Percentiles rank a stretch among this genome's conserved stretches.
These are phyloP conservation scores for Taxillus chinensis DNA, from an alignment of 164 flowering plant species.

Conservation along the genomic window DNA sequence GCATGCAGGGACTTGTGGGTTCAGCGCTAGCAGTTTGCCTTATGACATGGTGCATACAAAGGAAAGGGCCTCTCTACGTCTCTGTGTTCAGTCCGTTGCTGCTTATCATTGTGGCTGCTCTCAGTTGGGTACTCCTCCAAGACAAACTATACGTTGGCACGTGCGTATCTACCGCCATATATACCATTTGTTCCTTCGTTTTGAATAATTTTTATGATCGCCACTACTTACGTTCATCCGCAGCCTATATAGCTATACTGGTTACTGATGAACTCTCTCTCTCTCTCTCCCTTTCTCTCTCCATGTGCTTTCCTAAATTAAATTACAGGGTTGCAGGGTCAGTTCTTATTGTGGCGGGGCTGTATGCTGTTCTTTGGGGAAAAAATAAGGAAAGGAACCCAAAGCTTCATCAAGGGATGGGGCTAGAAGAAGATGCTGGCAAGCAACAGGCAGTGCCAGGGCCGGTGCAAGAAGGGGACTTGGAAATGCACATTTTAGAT, in stretches of 20 bases:
- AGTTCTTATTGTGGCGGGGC: conserved; percentile 56
- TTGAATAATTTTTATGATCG: too few relatives aligned
- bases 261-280: too few relatives aligned
- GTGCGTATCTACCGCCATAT: conserved; percentile 21
- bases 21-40: conserved; percentile 50
- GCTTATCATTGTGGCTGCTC: conserved; percentile 54
- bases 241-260: too few relatives aligned
- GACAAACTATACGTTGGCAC: conserved; percentile 64
- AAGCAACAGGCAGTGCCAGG: too few relatives aligned
- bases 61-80: conserved; percentile 76
- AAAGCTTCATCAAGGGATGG: conserved; percentile 1
- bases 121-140: conserved; percentile 55
- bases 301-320: too few relatives aligned
- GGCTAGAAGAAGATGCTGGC: too few relatives aligned
- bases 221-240: too few relatives aligned
- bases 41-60: conserved; percentile 56
- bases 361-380: conserved; percentile 82
- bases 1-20: conserved; percentile 51
- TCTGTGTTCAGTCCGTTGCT: conserved; percentile 73
- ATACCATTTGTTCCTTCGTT: too few relatives aligned
- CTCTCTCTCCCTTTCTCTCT: too few relatives aligned
- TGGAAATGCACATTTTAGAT: too few relatives aligned
- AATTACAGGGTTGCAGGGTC: conserved; percentile 53
- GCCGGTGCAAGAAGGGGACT: too few relatives aligned
- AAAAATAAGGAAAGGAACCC: conserved; percentile 36